A percentile compares a stretch with the other conserved stretches of the same genome.
These are phyloP conservation scores for Schizonepeta tenuifolia DNA, from an alignment of 257 asterid species.

Conservation along the genomic window DNA sequence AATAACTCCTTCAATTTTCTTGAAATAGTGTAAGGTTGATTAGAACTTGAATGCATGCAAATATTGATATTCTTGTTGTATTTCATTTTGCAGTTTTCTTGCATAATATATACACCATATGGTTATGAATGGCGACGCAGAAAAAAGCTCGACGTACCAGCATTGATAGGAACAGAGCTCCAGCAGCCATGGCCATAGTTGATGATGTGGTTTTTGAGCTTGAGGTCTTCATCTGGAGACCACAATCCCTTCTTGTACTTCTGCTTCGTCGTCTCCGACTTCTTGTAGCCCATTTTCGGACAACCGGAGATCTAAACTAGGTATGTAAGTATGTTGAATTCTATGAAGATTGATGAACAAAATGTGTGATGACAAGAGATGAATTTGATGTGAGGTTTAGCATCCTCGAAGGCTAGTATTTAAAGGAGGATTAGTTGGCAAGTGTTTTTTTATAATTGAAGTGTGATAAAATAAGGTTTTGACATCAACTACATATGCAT, in stretches of 20 bases:
- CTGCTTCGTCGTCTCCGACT: constrained; percentile 45
- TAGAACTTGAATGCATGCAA: neutral
- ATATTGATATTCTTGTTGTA: neutral
- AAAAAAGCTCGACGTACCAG: constrained; percentile 48
- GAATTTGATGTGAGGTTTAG: constrained; percentile 36
- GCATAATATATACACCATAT: no score
- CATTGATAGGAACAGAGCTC: constrained; percentile 83
- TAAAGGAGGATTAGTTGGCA: constrained; percentile 44
- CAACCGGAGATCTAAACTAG: neutral
- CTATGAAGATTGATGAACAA: neutral
- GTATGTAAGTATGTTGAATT: neutral
- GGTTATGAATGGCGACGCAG: neutral
- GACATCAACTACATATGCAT: constrained; percentile 16
- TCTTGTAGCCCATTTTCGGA: constrained; percentile 50
- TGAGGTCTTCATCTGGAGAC: constrained; percentile 90
- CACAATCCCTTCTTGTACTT: constrained; percentile 83
- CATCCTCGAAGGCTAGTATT: constrained; percentile 28
- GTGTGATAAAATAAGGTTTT: neutral
- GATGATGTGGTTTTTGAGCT: constrained; percentile 65
- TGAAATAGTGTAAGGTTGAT: neutral
- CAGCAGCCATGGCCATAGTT: constrained; percentile 75
- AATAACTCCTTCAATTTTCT: neutral
- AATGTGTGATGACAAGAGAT: neutral
- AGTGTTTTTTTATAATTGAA: neutral
- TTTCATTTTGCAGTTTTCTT: neutral